Percentiles rank a stretch among this genome's conserved stretches.
Evolutionary conservation across 2,329 filamentous ascomycete genomes (phyloP).

Genomic region (Cladorrhinum sp.): DNA sequence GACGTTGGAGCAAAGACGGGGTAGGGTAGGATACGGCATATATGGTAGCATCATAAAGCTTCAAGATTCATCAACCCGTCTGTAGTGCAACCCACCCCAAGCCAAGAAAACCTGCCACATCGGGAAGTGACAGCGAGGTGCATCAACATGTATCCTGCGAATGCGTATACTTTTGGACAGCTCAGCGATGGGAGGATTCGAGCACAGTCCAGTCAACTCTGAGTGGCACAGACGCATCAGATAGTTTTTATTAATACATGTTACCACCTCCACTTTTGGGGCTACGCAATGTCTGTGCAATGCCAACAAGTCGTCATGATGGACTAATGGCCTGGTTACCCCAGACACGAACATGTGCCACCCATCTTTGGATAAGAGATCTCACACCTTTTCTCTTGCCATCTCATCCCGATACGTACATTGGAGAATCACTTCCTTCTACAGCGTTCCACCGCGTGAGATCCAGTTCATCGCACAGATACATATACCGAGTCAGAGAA

Average conservation of each 20-base stretch:
- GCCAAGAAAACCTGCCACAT: neutral
- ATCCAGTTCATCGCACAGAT: neutral
- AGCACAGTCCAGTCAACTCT: too few relatives aligned
- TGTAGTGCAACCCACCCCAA: neutral
- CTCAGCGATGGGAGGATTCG: too few relatives aligned
- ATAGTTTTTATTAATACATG: neutral
- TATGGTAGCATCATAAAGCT: neutral
- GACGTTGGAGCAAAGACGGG: neutral
- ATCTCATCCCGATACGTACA: too few relatives aligned
- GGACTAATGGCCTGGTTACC: neutral
- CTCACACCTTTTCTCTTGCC: neutral
- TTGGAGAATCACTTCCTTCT: too few relatives aligned
- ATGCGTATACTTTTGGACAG: neutral
- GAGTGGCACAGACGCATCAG: neutral
- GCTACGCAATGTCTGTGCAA: neutral
- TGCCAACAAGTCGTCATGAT: neutral
- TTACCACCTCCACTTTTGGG: neutral
- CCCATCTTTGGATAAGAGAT: neutral
- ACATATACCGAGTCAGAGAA: neutral
- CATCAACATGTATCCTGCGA: neutral
- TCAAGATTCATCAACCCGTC: neutral
- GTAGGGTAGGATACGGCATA: neutral
- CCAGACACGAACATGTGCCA: neutral
- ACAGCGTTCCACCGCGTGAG: neutral
- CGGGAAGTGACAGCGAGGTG: slow-evolving; percentile 7